Percentiles rank a stretch among this genome's conserved stretches.
These are phyloP conservation scores for Dryadomyces quercus-mongolicae DNA, from an alignment of 2,329 filamentous ascomycete genomes.

Conservation along the genomic window DNA sequence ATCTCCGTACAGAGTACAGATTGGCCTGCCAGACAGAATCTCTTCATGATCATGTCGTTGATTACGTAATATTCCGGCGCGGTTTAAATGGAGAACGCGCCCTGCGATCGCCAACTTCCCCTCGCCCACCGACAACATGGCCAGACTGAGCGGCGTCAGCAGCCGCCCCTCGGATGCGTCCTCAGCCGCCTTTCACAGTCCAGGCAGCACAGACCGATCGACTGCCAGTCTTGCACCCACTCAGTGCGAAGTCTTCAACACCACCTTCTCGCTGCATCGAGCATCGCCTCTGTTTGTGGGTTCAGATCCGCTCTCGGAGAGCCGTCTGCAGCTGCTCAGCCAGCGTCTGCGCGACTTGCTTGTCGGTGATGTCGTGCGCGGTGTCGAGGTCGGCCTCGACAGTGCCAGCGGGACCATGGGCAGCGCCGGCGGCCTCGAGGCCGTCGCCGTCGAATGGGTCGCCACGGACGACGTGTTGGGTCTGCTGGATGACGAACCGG, in stretches of 20 bases:
- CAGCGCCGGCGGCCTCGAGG: slow-evolving; percentile 30
- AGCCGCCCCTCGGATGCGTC: neutral
- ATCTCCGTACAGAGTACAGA: too few relatives aligned
- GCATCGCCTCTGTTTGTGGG: slow-evolving; percentile 41
- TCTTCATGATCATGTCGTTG: too few relatives aligned
- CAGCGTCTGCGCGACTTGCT: slow-evolving; percentile 39
- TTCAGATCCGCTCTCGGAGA: slow-evolving; percentile 21
- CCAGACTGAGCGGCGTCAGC: neutral
- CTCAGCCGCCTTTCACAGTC: neutral
- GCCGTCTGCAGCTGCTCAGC: slow-evolving; percentile 30
- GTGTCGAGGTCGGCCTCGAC: slow-evolving; percentile 38
- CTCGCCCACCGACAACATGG: neutral
- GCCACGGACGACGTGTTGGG: slow-evolving; percentile 16
- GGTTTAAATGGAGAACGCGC: too few relatives aligned
- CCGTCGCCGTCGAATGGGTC: slow-evolving; percentile 37
- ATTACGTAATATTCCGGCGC: too few relatives aligned
- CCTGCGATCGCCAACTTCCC: too few relatives aligned
- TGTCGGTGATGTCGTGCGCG: slow-evolving; percentile 47
- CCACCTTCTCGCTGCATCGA: slow-evolving; percentile 44
- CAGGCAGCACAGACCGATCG: neutral
- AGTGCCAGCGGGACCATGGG: slow-evolving; percentile 21
- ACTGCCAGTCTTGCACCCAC: slow-evolving; percentile 15
- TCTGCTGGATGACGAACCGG: neutral
- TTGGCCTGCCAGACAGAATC: too few relatives aligned
- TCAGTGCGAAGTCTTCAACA: slow-evolving; percentile 34